phyloP scores from a whole-genome alignment of 78 protist species.

The Polysphondylium violaceum region DNA sequence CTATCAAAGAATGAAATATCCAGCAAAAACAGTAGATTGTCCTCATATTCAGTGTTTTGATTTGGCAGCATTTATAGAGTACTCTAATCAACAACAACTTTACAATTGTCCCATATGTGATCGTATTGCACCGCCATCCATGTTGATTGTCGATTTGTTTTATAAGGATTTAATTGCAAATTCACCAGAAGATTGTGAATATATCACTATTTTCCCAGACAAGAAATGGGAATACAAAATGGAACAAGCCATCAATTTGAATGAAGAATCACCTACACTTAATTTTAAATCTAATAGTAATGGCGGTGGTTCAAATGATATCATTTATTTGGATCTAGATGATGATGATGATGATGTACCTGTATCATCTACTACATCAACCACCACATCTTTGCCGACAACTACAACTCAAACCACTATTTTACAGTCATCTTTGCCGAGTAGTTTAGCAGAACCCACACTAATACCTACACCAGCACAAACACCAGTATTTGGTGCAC shows the following conservation, averaged over 20 bases:
- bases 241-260: not conserved
- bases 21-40: conserved; percentile 26
- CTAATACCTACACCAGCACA: not conserved
- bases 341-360: not conserved
- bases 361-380: not conserved
- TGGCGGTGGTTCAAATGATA: not conserved
- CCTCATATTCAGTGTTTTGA: conserved; percentile 59
- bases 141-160: not conserved
- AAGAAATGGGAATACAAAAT: conserved; percentile 36
- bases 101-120: conserved; percentile 66
- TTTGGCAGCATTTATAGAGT: conserved; percentile 1
- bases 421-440: not conserved
- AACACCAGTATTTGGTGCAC: too few species aligned
- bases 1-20: conserved; percentile 7
- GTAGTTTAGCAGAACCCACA: not conserved
- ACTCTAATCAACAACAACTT: conserved; percentile 52
- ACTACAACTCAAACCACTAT: not conserved
- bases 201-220: conserved; percentile 14
- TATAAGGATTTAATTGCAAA: not conserved
- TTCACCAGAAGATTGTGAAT: conserved; percentile 16
- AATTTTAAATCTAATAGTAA: not conserved
- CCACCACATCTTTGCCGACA: not conserved
- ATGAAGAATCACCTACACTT: not conserved
- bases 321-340: not conserved
- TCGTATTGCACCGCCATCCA: not conserved